Evolutionary conservation across 2,329 filamentous ascomycete genomes (phyloP), one percentile per base, ranked within the genome.

Genomic region (Huntiella decipiens): DNA sequence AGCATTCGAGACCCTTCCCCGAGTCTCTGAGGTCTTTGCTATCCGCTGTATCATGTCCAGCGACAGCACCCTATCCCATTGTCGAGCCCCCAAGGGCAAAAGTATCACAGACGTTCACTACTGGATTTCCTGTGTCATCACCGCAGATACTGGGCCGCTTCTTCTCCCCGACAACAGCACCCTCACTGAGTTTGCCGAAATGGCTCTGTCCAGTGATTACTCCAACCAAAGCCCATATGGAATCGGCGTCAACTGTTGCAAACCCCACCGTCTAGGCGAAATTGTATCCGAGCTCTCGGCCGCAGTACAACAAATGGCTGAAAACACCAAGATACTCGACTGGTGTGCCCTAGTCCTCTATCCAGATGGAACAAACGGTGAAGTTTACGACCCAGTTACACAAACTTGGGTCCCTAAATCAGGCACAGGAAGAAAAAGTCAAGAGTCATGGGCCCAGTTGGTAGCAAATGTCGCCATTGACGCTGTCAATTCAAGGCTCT

Each of bases 241-340:
- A 0, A 65, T 82, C 17, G 77, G 78, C 1, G 68, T 82, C 54
- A 82, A 82, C 58, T 82, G 77, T 57, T 81, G 70, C 34, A 80
- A 78, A 56, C 67, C 82, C 32, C 64, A 68, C 43, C 76, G 79
- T 56, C 62, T 83, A 28, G 66, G 69, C 2, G 55, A 59, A 0
- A 58, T 80, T 12, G 59, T 83, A 13, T 59, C 57, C 13, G 62
- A 68, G 42, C 78, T 72, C 43, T 73, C 79, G 53, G 62, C 59
- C 3, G 65, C 62, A 6, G 56, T 76, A 12, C 48, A 51, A 7
- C 51, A 48, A n/a, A 44, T 73, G 52, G 47, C 65, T 1, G 44
- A 54, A 3, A 52, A 56, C 3, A 60, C 62, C 0, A 53, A 58
- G 11, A 44, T 66, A 1, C 15, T 50, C 0, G 37, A 28, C 11